These are phyloP conservation scores for Lactarius hatsudake DNA, from an alignment of 768 basidiomycete species.

Conservation along the genomic window DNA sequence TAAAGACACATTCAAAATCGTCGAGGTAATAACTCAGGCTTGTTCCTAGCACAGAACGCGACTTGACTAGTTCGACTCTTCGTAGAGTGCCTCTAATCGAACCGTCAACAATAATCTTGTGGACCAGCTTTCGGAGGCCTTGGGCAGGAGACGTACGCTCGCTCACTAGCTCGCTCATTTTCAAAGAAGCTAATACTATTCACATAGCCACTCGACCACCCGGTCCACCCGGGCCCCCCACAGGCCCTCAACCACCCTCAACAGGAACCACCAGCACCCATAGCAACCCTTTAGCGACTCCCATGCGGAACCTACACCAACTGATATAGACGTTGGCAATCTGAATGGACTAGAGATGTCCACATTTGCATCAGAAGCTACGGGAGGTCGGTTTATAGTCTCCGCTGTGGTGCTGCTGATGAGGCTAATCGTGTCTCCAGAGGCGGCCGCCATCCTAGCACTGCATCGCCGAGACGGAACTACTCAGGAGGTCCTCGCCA, in stretches of 20 bases:
- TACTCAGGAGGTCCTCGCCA: background rate
- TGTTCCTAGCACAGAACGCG: no score
- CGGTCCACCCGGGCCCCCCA: no score
- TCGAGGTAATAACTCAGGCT: no score
- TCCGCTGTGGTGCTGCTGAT: background rate
- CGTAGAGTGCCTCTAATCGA: background rate
- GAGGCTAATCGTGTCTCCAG: background rate
- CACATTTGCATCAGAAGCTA: background rate
- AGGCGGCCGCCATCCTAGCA: background rate
- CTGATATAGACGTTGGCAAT: background rate
- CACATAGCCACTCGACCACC: no score
- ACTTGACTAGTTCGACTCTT: no score
- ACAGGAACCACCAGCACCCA: background rate
- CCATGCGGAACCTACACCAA: background rate
- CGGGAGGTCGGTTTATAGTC: background rate
- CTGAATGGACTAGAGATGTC: constrained; percentile 1
- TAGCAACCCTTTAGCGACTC: background rate
- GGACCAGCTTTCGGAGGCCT: background rate
- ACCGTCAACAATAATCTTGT: background rate
- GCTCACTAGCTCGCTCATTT: background rate
- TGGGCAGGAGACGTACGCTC: background rate
- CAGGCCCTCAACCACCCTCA: no score
- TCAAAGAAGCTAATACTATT: no score
- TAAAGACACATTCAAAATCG: no score
- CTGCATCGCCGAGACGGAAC: background rate